These are phyloP conservation scores for Xylaria flabelliformis DNA, from an alignment of 495 filamentous ascomycete genomes.

Conservation along the genomic window DNA sequence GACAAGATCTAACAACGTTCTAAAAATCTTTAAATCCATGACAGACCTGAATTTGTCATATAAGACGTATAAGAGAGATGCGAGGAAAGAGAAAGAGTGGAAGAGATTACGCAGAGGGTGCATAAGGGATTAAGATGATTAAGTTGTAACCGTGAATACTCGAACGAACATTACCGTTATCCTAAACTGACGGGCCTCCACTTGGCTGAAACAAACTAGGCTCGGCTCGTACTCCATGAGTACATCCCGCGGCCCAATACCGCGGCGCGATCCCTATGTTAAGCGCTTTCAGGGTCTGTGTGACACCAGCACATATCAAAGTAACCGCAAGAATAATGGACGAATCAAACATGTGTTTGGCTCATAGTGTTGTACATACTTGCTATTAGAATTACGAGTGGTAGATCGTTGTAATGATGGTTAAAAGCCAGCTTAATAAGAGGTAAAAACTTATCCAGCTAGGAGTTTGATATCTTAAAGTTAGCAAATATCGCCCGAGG, in stretches of 20 bases:
- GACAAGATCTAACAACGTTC: too few relatives aligned
- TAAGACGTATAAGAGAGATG: neutral
- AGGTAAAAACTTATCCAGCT: neutral
- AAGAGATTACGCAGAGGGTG: neutral
- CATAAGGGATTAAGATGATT: neutral
- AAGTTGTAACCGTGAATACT: too few relatives aligned
- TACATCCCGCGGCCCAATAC: neutral
- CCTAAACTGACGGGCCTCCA: neutral
- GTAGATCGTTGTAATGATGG: too few relatives aligned
- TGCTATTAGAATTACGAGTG: too few relatives aligned
- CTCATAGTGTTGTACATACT: neutral
- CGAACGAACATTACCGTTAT: neutral
- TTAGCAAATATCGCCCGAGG: too few relatives aligned
- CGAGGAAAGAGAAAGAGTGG: neutral
- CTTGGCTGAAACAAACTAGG: neutral
- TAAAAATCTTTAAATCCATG: neutral
- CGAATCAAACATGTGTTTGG: neutral
- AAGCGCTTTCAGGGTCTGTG: neutral
- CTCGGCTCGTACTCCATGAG: neutral
- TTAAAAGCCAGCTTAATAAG: too few relatives aligned
- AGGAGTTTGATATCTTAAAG: too few relatives aligned
- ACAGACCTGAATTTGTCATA: neutral
- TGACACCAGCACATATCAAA: neutral
- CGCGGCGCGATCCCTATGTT: neutral
- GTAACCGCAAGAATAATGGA: neutral